Evolutionary conservation across 306 rosid genomes (phyloP).

Genomic region (Vigna nakashimae): DNA sequence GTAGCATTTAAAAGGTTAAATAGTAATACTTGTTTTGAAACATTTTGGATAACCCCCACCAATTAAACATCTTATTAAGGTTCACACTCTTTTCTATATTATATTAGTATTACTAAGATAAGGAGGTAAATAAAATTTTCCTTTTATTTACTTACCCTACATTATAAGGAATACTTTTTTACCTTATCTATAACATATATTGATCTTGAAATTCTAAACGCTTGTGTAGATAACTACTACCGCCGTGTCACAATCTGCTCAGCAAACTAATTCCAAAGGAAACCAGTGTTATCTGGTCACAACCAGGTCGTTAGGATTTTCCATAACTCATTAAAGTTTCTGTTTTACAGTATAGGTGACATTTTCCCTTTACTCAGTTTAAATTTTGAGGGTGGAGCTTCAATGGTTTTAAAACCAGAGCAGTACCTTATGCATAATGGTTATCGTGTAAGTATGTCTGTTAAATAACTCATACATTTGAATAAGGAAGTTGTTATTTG

Average conservation of each 20-base stretch:
- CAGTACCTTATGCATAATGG: slow-evolving; percentile 76
- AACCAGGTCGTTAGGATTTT: slow-evolving; percentile 62
- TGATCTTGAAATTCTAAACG: slow-evolving; percentile 44
- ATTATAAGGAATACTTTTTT: slow-evolving; percentile 12
- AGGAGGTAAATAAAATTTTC: slow-evolving; percentile 24
- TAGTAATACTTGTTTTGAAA: not conserved
- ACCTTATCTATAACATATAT: not conserved
- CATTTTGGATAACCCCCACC: slow-evolving; percentile 24
- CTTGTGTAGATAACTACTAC: slow-evolving; percentile 64
- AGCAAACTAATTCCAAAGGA: slow-evolving; percentile 72
- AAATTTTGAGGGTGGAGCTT: slow-evolving; percentile 83
- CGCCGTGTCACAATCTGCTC: slow-evolving; percentile 69
- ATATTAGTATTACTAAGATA: not conserved
- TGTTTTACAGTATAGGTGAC: slow-evolving; percentile 66
- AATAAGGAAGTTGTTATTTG: slow-evolving; percentile 38
- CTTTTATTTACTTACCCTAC: slow-evolving; percentile 24
- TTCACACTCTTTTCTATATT: not conserved
- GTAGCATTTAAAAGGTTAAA: not conserved
- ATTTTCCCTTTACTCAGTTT: slow-evolving; percentile 83
- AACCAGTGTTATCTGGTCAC: slow-evolving; percentile 83
- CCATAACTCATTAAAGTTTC: slow-evolving; percentile 43
- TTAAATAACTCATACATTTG: slow-evolving; percentile 24
- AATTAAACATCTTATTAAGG: slow-evolving; percentile 18
- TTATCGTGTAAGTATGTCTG: slow-evolving; percentile 61
- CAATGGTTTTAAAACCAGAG: slow-evolving; percentile 91